These are phyloP conservation scores for Perkinsela sp. DNA, from an alignment of 208 protist species.

Conservation along the genomic window DNA sequence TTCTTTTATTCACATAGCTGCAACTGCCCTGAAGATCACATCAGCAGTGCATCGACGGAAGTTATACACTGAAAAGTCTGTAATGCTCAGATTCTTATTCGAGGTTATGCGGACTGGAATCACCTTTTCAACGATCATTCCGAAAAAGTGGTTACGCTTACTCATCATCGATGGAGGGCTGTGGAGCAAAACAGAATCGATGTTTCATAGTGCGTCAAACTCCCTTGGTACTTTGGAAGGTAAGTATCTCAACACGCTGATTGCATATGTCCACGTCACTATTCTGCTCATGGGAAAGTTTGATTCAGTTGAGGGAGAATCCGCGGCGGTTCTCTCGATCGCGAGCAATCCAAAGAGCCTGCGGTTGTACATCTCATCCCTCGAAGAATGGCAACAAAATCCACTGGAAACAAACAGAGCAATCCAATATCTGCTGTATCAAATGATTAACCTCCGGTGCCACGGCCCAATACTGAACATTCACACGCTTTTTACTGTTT, in stretches of 20 bases:
- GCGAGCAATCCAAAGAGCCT: background rate
- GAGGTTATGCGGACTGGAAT: background rate
- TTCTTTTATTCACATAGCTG: background rate
- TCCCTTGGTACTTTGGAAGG: background rate
- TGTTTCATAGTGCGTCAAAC: background rate
- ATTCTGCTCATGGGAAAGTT: background rate
- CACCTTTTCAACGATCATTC: background rate
- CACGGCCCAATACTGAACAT: background rate
- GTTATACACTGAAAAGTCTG: background rate
- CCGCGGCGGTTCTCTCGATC: background rate
- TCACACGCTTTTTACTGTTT: background rate
- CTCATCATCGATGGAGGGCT: background rate
- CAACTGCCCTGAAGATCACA: background rate
- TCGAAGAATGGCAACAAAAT: background rate
- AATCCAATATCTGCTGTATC: background rate
- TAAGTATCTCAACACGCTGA: background rate
- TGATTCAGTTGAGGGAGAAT: background rate
- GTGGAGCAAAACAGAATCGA: background rate
- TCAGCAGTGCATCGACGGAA: background rate
- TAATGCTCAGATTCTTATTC: background rate
- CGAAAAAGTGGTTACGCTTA: background rate
- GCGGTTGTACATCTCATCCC: background rate
- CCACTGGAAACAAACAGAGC: background rate
- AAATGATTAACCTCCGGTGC: background rate
- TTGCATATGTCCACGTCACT: background rate